A percentile compares a stretch with the other conserved stretches of the same genome.
phyloP scores from a whole-genome alignment of 768 basidiomycete species.

The Krasilnikovozyma curviuscula region DNA sequence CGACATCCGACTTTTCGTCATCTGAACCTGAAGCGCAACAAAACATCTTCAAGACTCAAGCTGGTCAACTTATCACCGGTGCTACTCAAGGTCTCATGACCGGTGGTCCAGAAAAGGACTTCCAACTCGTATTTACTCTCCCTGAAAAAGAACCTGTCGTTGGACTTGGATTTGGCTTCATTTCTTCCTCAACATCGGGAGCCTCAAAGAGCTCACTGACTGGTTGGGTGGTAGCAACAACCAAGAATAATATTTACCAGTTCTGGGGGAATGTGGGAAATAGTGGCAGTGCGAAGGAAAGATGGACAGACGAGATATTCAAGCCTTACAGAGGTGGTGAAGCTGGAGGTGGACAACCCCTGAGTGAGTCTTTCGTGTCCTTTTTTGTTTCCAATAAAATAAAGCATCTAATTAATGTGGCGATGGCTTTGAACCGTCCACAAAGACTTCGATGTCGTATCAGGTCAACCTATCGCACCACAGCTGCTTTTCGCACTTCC shows the following conservation, averaged over 20 bases:
- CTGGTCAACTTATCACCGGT: no score
- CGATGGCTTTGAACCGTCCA: no score
- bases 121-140: constrained; percentile 30
- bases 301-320: constrained; percentile 2
- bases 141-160: constrained; percentile 67
- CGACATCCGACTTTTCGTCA: no score
- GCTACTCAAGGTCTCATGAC: no score
- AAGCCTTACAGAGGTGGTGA: neutral
- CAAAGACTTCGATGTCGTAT: no score
- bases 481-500: neutral
- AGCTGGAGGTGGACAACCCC: no score
- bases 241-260: constrained; percentile 53
- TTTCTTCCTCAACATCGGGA: constrained; percentile 8
- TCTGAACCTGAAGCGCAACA: no score
- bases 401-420: no score
- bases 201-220: constrained; percentile 25
- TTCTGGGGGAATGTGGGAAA: neutral
- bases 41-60: no score
- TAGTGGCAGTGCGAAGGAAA: neutral
- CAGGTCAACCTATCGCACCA: no score
- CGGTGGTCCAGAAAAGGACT: no score
- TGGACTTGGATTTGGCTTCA: constrained; percentile 64
- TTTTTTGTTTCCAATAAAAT: neutral
- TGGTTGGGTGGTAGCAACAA: constrained; percentile 56
- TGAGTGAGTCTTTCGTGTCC: neutral